Conservation (phyloP, 2,329 filamentous ascomycete genomes). For the Sporothrix luriei region DNA sequence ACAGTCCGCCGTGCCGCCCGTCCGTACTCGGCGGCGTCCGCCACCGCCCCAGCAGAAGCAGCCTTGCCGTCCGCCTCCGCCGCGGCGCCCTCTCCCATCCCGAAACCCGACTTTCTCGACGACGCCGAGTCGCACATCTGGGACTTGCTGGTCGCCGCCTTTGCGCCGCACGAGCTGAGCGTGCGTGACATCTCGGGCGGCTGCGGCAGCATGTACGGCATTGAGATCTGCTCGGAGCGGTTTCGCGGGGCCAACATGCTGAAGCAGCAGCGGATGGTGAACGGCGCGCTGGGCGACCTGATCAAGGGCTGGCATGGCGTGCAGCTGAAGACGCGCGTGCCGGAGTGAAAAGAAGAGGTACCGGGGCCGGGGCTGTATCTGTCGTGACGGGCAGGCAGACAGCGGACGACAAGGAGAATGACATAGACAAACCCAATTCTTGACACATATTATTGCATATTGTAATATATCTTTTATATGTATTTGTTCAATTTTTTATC, state of each 20-base stretch:
- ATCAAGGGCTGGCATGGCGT: conserved; percentile 83
- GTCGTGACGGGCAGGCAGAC: no score
- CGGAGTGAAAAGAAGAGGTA: conserved; percentile 37
- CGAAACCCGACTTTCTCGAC: conserved; percentile 56
- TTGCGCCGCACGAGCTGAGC: conserved; percentile 56
- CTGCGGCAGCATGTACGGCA: conserved; percentile 85
- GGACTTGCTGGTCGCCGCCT: conserved; percentile 54
- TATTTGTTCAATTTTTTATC: not conserved
- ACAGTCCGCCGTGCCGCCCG: not conserved
- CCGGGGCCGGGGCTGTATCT: no score
- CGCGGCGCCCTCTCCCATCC: conserved; percentile 35
- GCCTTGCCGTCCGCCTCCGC: no score
- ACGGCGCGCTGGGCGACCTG: conserved; percentile 70
- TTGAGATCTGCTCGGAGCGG: conserved; percentile 71
- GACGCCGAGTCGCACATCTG: conserved; percentile 63
- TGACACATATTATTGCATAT: not conserved
- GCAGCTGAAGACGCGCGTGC: conserved; percentile 71
- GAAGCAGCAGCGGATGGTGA: conserved; percentile 82
- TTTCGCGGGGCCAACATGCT: conserved; percentile 73
- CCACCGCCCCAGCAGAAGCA: no score
- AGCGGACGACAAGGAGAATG: not conserved
- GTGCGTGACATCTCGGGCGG: conserved; percentile 82
- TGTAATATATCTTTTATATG: not conserved
- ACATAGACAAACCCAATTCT: conserved; percentile 15
- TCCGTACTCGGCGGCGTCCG: not conserved